Evolutionary conservation across 176 grass and related monocot species (phyloP), one percentile per base, ranked within the genome.

Genomic region (Hsuehochloa calcarea): DNA sequence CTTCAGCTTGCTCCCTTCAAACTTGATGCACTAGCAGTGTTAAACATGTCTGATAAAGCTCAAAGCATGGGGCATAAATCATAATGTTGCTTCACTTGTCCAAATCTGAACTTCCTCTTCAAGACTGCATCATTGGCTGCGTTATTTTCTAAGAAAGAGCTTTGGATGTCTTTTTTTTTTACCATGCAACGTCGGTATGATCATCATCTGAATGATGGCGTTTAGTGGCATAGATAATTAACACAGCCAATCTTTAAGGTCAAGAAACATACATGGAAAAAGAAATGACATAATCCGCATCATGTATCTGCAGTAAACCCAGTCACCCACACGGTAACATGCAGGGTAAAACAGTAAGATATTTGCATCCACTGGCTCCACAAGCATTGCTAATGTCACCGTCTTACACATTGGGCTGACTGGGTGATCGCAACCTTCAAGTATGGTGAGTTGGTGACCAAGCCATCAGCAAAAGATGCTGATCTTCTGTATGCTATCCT

Each of bases 1-100:
- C 62, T 65, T 54, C 63, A 61, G 67, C 19, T 40, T 77, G 61
- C 35, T 63, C 45, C 11, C 17, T 62, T 31, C 44, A 47, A 78
- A 51, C 56, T 45, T 22, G 81, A 40, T 56, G 75, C 47, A 27
- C 37, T 14, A 3, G 22, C 72, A 49, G 8, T 29, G 19, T 17
- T 41, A 70, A 73, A 61, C 66, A 58, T 90, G 88, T 56, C 34
- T 58, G 67, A 65, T 56, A 77, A 90, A 77, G 79, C 56, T 78
- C 72, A 0, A 78, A 58, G 84, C 88, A 79, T 51, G 59, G 66
- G 67, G 27, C 66, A 10, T 58, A 50, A 25, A 62, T 82, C 65
- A 86, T 73, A 60, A 78, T 79, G 74, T 1, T 81, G 65, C 35
- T 20, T 77, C 77, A 55, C 11, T 14, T 78, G 79, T 58, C 26